Conservation (phyloP, 2,329 filamentous ascomycete species). For the Trichoderma cornu-damae region DNA sequence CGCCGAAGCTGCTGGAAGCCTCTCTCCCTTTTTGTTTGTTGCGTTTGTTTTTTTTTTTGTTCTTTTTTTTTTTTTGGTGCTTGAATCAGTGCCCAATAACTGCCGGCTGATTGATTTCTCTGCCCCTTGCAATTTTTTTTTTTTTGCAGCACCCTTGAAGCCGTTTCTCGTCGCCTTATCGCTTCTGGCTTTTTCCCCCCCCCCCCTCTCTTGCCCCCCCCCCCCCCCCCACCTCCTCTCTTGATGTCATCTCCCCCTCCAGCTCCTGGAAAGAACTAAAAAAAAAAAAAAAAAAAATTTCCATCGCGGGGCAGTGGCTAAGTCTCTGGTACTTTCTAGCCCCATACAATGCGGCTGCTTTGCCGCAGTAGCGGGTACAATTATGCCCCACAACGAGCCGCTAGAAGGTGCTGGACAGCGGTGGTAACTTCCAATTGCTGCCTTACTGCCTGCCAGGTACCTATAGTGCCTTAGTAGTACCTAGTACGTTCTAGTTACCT, state of each 20-base stretch:
- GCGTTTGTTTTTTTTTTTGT: not conserved
- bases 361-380: constrained; percentile 2
- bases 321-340: constrained; percentile 5
- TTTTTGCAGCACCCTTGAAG: not conserved
- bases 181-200: not conserved
- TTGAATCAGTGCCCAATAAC: not conserved
- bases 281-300: constrained; percentile 8
- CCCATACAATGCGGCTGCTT: not conserved
- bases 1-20: constrained; percentile 14
- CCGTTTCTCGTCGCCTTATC: not conserved
- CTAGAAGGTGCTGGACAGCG: constrained; percentile 16
- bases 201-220: not conserved
- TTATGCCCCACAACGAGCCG: constrained; percentile 14
- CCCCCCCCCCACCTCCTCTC: not conserved
- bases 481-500: no score
- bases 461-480: not conserved
- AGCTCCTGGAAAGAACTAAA: not conserved
- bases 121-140: not conserved
- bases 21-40: not conserved
- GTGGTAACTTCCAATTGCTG: not conserved
- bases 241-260: constrained; percentile 20
- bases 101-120: not conserved
- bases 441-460: not conserved
- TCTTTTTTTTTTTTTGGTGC: not conserved
- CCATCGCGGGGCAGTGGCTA: constrained; percentile 19